Evolutionary conservation across 2,329 filamentous ascomycete genomes (phyloP), one percentile per base, ranked within the genome.

Genomic region (Tolypocladium tundrense): DNA sequence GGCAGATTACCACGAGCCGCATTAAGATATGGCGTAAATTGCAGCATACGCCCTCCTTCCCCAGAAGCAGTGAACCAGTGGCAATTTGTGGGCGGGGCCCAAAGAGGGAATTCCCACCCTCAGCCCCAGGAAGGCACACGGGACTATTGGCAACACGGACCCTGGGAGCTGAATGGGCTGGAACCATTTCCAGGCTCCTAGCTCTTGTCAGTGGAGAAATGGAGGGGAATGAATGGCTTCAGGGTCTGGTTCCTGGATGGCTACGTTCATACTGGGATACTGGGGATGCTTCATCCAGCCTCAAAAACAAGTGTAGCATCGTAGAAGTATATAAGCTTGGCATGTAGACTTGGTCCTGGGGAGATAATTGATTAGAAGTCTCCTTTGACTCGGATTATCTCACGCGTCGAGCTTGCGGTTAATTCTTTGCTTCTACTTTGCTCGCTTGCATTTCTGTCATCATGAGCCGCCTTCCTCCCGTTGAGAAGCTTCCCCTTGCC

Each of bases 401-500:
- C 2, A 48, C 31, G 9, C 43, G 3, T 24, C 43, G 27, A 24
- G 27, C 2, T 13, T n/a, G 2, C 11, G 7, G 2, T 27, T 9
- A 3, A 31, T 21, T 13, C 4, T 43, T 9, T 43, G 21, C 7
- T 2, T 24, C 11, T 5, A 2, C 16, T 33, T 31, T 50, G 2
- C 43, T 19, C 45, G 27, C 27, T 33, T n/a, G 45, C 45, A 50
- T n/a, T 19, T 53, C 27, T 4, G 24, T 33, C 56, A 62, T 14
- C 24, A 69, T 70, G 67, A 40, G 61, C 48, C 65, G 68, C 55
- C 73, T 79, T 54, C 72, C 76, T 10, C 77, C 78, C 9, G 74
- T 72, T 51, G 79, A 76, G 60, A 82, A 79, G 69, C 70, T 82
- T 14, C 73, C 79, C 41, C 76, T 83, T 61, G 75, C 74, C 41